Base-by-base conservation (phyloP, 1,139 yeast genomes). In the Tardiomyces blankii region DNA sequence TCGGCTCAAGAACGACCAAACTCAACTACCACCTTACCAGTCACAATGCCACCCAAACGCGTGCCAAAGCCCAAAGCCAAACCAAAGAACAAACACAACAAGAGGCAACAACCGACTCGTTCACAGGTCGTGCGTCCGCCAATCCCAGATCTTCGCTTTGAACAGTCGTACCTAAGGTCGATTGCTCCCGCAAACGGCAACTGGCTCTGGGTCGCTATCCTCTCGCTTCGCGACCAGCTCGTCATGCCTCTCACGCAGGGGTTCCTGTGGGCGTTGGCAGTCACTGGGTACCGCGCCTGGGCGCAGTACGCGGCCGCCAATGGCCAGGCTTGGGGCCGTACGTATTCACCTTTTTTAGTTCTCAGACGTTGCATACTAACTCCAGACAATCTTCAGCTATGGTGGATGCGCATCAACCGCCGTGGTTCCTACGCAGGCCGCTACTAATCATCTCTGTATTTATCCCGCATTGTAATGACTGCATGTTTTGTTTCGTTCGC, bases 211-310 rank as follows among this genome's bases (percentile, higher is more conserved):
- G 51, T 60, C 13, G 51, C 51, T 4, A 46, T 54, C 27, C 54
- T 64, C 35, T 62, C 68, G 2, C 9, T 67, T 13, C 56, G 63
- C 12, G 68, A 66, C 51, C 72, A 67, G 52, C 50, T 66, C 33
- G 16, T 65, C 28, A 53, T 61, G 46, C 72, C 69, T 1, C 51
- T 67, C 4, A 54, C 71, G 1, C 85, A 80, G 52, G 85, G 85
- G 7, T 64, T 76, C 18, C 51, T 68, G 13, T 69, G 75, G 69
- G 69, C 78, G 1, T 51, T 70, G 2, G 51, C 68, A 0, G 50
- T 74, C 25, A 56, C 73, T 13, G 58, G 68, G 1, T 50, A 68
- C 28, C 65, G 59, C 46, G 75, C 80, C 0, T 70, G 77, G 72
- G 42, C 51, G 9, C 13, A 45, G 14, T 41, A 48, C 3, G 55